Base-by-base conservation (phyloP, 2,329 filamentous ascomycete genomes). In the Cercospora brassicicola region DNA sequence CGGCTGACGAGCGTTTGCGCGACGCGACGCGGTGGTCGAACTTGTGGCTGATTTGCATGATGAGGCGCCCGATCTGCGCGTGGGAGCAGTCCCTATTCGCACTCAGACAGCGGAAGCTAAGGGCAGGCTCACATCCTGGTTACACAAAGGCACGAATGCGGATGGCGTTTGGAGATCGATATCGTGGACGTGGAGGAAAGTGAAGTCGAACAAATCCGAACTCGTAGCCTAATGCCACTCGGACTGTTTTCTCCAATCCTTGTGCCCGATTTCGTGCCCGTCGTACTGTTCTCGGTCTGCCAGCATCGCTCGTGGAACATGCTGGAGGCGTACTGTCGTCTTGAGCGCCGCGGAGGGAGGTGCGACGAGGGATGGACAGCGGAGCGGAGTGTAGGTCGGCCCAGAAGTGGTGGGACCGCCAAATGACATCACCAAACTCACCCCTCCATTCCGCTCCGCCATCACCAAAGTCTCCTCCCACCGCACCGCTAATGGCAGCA, bases 111-210 rank as follows among this genome's bases (percentile, higher is more conserved):
- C 48, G 61, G 61, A 30, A 53, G 61, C 61, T 64, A 56, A 33
- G 28, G 61, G 61, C 61, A 57, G 61, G 61, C 45, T 51, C 51
- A 64, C 48, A 64, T 28, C 48, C 61, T 57, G 61, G 61, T 56
- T 56, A 26, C 53, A 56, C 23, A 18, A 30, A 56, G 4, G 42
- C 3, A 23, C 42, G 20, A 23, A 23, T 48, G 42, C 42, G 42
- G 42, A 48, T 10, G n/a, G 42, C 42, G 18, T 18, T 10, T 48
- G 42, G 42, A 48, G 42, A 13, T 48, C 18, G 42, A 18, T 23
- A 23, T 48, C 42, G 42, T 48, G 42, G 42, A 18, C n/a, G 8
- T 8, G 42, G 20, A 48, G 8, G 7, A 3, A 23, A 23, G 42
- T 18, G 42, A 11, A 48, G 20, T 48, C n/a, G 42, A 48, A 20